Conservation (phyloP, 176 grass and related monocot species). For the Oryza punctata region DNA sequence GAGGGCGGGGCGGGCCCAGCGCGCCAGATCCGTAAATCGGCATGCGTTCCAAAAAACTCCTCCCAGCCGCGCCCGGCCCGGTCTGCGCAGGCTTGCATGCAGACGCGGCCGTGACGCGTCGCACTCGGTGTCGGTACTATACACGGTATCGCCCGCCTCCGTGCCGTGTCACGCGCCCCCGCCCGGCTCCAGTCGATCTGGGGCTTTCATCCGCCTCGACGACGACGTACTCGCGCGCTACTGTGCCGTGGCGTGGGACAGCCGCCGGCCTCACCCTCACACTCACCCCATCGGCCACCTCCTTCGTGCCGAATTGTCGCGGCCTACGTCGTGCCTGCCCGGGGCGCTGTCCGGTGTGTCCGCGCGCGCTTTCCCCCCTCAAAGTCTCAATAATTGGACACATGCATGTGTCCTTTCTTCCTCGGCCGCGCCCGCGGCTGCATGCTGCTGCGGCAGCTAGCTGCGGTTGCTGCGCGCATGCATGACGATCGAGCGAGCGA, state of each 20-base stretch:
- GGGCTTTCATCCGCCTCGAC: background rate
- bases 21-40: constrained; percentile 9
- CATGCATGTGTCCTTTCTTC: constrained; percentile 19
- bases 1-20: constrained; percentile 2
- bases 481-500: background rate
- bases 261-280: background rate
- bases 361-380: background rate
- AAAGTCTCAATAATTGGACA: constrained; percentile 27
- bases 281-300: constrained; percentile 29
- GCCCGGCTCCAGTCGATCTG: background rate
- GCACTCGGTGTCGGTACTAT: constrained; percentile 21
- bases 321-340: constrained; percentile 42
- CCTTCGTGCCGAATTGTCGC: constrained; percentile 52
- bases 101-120: constrained; percentile 34
- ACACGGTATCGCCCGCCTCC: background rate
- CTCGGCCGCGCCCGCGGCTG: background rate
- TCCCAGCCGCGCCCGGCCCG: background rate
- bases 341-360: constrained; percentile 16
- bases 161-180: background rate
- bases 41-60: constrained; percentile 18
- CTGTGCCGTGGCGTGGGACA: constrained; percentile 7
- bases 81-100: constrained; percentile 11
- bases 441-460: too few relatives aligned
- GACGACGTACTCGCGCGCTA: background rate
- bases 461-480: background rate